Evolutionary conservation across 345 rosid species (phyloP).

Genomic region (Viola odorata): DNA sequence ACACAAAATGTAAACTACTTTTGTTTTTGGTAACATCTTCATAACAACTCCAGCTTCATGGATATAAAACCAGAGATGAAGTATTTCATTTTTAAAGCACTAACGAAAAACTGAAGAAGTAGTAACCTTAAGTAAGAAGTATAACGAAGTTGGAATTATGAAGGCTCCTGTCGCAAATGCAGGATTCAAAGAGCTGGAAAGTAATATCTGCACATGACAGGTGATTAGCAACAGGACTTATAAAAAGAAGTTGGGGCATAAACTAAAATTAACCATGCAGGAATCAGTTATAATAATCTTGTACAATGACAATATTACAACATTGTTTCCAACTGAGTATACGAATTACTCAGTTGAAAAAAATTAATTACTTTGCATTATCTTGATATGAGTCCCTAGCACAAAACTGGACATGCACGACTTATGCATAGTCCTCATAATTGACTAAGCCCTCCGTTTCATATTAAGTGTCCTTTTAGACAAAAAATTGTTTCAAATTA

Average conservation of each 20-base stretch:
- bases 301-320: too few species aligned
- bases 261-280: background rate
- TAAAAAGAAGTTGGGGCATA: conserved; percentile 4
- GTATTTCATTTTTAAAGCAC: conserved; percentile 5
- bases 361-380: too few species aligned
- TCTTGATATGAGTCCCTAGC: too few species aligned
- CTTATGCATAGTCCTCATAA: too few species aligned
- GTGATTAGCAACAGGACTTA: conserved; percentile 18
- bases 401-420: too few species aligned
- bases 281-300: background rate
- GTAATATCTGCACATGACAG: conserved; percentile 62
- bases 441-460: too few species aligned
- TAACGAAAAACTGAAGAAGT: conserved; percentile 2
- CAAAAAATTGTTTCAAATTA: too few species aligned
- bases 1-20: too few species aligned
- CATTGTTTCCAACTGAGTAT: too few species aligned
- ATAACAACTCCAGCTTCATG: background rate
- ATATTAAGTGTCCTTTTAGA: too few species aligned
- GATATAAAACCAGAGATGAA: conserved; percentile 1
- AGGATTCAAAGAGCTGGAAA: conserved; percentile 52
- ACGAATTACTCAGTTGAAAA: too few species aligned
- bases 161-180: conserved; percentile 77
- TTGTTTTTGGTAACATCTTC: background rate
- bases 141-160: conserved; percentile 70
- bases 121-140: conserved; percentile 81